These are phyloP conservation scores for Candida neerlandica DNA, from an alignment of 1,139 yeast genomes.

Conservation along the genomic window DNA sequence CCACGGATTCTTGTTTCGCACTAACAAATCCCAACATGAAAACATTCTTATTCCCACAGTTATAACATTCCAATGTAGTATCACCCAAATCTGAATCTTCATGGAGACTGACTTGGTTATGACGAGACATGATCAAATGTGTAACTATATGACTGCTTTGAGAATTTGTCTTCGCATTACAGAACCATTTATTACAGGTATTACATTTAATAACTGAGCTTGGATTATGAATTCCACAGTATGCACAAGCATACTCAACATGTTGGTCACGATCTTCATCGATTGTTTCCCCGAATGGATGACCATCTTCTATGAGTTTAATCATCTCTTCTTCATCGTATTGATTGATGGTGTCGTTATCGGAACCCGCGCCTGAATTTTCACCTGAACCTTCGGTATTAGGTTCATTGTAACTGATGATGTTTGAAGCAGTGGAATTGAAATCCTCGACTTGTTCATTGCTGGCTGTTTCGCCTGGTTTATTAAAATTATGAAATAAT, in stretches of 20 bases:
- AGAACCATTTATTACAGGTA: slow-evolving; percentile 85
- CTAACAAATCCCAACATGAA: slow-evolving; percentile 86
- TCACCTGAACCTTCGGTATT: slow-evolving; percentile 6
- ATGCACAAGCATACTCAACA: slow-evolving; percentile 55
- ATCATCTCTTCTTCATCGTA: slow-evolving; percentile 6
- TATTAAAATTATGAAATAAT: slow-evolving; percentile 22
- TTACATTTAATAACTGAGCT: slow-evolving; percentile 75
- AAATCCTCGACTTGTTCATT: slow-evolving; percentile 15
- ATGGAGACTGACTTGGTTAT: slow-evolving; percentile 73
- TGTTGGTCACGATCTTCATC: slow-evolving; percentile 10
- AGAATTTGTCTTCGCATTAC: slow-evolving; percentile 70
- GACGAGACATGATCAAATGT: slow-evolving; percentile 81
- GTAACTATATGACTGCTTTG: slow-evolving; percentile 83
- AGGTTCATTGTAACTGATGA: slow-evolving; percentile 3
- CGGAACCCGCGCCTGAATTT: slow-evolving; percentile 9
- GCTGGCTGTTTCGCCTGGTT: slow-evolving; percentile 6
- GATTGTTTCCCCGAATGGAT: not conserved
- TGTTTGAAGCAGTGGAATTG: slow-evolving; percentile 8
- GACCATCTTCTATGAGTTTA: slow-evolving; percentile 1
- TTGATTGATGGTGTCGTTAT: slow-evolving; percentile 10
- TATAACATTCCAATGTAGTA: slow-evolving; percentile 83
- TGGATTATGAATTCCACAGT: slow-evolving; percentile 76
- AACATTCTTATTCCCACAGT: slow-evolving; percentile 82
- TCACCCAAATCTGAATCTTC: slow-evolving; percentile 85
- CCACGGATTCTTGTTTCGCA: slow-evolving; percentile 85